A percentile compares a stretch with the other conserved stretches of the same genome.
These are phyloP conservation scores for Pseudopithomyces maydicus DNA, from an alignment of 2,329 filamentous ascomycete species.

Conservation along the genomic window DNA sequence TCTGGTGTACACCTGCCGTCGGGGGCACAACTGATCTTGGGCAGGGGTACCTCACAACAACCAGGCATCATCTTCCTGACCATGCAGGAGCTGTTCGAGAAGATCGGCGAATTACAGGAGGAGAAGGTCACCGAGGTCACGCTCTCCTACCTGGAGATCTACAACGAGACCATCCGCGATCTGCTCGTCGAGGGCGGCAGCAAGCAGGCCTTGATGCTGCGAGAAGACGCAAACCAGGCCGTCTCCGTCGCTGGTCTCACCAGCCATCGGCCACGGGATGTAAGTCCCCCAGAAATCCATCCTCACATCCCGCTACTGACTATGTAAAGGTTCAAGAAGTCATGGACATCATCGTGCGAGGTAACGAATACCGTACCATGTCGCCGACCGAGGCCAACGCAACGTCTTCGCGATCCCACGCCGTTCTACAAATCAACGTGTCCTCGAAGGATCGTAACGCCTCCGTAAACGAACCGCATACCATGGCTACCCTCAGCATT, in stretches of 20 bases:
- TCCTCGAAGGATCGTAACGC: conserved; percentile 94
- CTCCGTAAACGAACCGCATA: conserved; percentile 89
- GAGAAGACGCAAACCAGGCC: conserved; percentile 91
- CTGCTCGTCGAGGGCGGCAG: conserved; percentile 83
- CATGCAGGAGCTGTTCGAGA: conserved; percentile 98
- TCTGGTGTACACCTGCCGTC: conserved; percentile 47
- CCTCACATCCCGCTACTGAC: conserved; percentile 23
- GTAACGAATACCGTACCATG: conserved; percentile 93
- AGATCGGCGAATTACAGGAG: conserved; percentile 82
- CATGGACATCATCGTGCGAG: conserved; percentile 98
- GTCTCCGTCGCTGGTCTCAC: conserved; percentile 91
- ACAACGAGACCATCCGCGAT: conserved; percentile 98
- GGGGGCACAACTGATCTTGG: conserved; percentile 20
- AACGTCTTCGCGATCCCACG: conserved; percentile 95
- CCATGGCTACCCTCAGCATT: conserved; percentile 97
- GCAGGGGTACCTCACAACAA: conserved; percentile 78
- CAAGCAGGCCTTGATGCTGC: conserved; percentile 85
- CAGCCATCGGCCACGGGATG: conserved; percentile 87
- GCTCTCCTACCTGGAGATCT: conserved; percentile 95
- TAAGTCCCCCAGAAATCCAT: conserved; percentile 47
- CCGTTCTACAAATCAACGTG: conserved; percentile 95
- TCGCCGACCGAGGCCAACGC: conserved; percentile 97
- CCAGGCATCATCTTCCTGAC: conserved; percentile 98
- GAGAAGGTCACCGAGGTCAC: conserved; percentile 91
- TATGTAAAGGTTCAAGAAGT: conserved; percentile 70